Evolutionary conservation across 345 rosid species (phyloP).

Genomic region (Pistacia atlantica): DNA sequence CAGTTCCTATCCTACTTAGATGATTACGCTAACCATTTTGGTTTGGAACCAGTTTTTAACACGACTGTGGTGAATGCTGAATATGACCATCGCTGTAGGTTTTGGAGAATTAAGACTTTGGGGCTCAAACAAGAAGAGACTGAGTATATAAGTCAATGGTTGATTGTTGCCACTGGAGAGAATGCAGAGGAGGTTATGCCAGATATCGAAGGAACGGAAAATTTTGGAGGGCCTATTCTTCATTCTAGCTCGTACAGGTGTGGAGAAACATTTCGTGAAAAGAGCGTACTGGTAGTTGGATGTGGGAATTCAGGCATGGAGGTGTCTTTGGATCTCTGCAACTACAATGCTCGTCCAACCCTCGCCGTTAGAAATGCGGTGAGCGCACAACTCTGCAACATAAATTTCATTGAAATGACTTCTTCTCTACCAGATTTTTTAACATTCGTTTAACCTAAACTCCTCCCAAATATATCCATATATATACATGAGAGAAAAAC

Average conservation of each 20-base stretch:
- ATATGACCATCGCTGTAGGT: slow-evolving; percentile 42
- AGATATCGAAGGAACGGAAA: slow-evolving; percentile 53
- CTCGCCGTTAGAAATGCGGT: slow-evolving; percentile 86
- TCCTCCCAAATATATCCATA: background rate
- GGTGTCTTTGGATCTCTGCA: slow-evolving; percentile 84
- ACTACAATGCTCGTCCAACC: slow-evolving; percentile 60
- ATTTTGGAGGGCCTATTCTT: slow-evolving; percentile 53
- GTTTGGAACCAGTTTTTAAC: slow-evolving; percentile 53
- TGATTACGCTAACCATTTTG: slow-evolving; percentile 44
- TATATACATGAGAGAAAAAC: background rate
- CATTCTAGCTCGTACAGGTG: slow-evolving; percentile 66
- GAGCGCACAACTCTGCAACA: slow-evolving; percentile 21
- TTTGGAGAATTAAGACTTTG: slow-evolving; percentile 61
- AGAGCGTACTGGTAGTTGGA: slow-evolving; percentile 77
- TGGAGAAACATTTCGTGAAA: slow-evolving; percentile 50
- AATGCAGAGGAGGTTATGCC: slow-evolving; percentile 77
- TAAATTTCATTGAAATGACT: background rate
- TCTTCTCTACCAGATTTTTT: background rate
- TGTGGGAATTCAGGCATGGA: slow-evolving; percentile 99
- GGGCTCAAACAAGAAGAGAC: slow-evolving; percentile 39
- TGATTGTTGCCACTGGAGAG: slow-evolving; percentile 83
- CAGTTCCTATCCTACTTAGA: slow-evolving; percentile 67
- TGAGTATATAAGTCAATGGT: slow-evolving; percentile 60
- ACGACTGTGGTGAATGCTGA: slow-evolving; percentile 54
- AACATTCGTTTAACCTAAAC: background rate